Evolutionary conservation across 192 early-diverging fungal genomes (phyloP), one percentile per base, ranked within the genome.

Genomic region (Coemansia sp.): DNA sequence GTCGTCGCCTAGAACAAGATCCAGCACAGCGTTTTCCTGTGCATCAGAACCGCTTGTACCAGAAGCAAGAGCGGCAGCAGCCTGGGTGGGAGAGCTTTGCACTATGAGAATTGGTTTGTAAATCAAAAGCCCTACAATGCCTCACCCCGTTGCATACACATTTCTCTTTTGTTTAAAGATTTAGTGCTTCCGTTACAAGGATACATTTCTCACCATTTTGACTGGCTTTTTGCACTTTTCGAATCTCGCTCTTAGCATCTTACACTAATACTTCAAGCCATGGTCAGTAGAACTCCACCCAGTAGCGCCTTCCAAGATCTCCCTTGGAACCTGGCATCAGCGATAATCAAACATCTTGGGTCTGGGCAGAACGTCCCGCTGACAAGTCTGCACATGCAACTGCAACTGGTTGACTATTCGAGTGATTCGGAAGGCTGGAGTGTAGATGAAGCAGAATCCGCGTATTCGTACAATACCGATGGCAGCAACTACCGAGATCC

Each of bases 21-120:
- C 68, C 22, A 64, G 79, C 23, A 81, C 73, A 11, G 15, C 31
- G 55, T 81, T 75, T 68, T 59, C 61, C 11, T 8, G 0, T 22
- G 47, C 20, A 15, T 45, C 17, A 14, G 44, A 22, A 5, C 17
- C n/a, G n/a, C n/a, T 45, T 45, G 44, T 5, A 45, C 14, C 10
- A 34, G 4, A 34, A 34, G 4, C 38, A 11, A 41, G 1, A 13
- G 10, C 15, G 13, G 6, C 5, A 1, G 10, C 13, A 2, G 38
- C 17, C 14, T 50, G 6, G 22, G 47, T 20, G 5, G 70, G 65
- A 20, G n/a, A n/a, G n/a, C n/a, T n/a, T n/a, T n/a, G n/a, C n/a
- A n/a, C n/a, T n/a, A n/a, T n/a, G n/a, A n/a, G n/a, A n/a, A n/a
- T n/a, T n/a, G n/a, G n/a, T n/a, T 34, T 34, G 33, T 34, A 34